Percentiles rank a stretch among this genome's conserved stretches.
Evolutionary conservation across 169 alveolate genomes (phyloP).

Genomic region (Plasmodium vivax): DNA sequence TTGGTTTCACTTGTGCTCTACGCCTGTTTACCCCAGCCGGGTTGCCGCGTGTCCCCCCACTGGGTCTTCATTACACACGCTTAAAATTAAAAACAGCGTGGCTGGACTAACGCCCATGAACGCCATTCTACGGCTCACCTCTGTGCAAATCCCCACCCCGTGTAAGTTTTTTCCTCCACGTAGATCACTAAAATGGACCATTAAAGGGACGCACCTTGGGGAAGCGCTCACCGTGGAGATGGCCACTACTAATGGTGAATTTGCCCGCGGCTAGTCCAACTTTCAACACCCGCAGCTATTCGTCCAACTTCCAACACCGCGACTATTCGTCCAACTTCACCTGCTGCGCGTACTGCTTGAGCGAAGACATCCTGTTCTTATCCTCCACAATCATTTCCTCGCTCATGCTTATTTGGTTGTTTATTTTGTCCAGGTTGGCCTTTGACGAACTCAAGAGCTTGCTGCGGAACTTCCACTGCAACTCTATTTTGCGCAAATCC

Average conservation of each 20-base stretch:
- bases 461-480: conserved; percentile 71
- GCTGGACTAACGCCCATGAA: neutral
- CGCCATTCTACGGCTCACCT: neutral
- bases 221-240: neutral
- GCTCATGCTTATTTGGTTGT: conserved; percentile 26
- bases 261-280: neutral
- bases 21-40: neutral
- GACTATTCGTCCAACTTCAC: conserved; percentile 1
- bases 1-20: neutral
- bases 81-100: neutral
- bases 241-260: neutral
- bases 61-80: neutral
- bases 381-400: conserved; percentile 50
- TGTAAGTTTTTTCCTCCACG: neutral
- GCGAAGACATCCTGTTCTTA: conserved; percentile 34
- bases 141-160: neutral
- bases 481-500: conserved; percentile 58
- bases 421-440: conserved; percentile 50
- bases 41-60: neutral
- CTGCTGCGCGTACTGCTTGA: conserved; percentile 37
- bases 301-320: neutral
- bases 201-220: neutral
- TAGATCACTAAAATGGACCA: neutral
- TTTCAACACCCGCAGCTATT: neutral
- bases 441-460: conserved; percentile 28